Base-by-base conservation (phyloP, 2,329 filamentous ascomycete species). In the Epichloe baconii region DNA sequence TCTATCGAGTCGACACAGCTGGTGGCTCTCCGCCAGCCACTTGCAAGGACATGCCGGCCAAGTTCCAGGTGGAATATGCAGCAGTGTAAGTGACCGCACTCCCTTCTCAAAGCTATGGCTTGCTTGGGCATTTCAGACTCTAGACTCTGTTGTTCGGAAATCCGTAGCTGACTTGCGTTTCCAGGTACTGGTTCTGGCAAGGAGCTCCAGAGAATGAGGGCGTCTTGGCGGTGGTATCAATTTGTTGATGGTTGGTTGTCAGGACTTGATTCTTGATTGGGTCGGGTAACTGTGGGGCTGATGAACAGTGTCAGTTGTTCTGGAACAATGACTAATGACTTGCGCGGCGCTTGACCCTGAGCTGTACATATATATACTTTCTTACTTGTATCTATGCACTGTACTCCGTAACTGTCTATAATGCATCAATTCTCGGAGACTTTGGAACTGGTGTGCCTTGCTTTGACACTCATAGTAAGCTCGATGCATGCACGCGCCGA, bases 1-100 rank as follows among this genome's bases (percentile, higher is more conserved):
- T 95, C 23, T 97, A 91, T 69, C 79, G 91, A 12, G 71, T 96
- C 44, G 77, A 86, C 60, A 97, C 91, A 11, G 88, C 85, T 1
- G 90, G 89, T 26, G 91, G 91, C 11, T 79, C 76, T 45, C 70
- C 88, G 2, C 90, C 90, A 0, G 71, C 77, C 26, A 86, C 81
- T 0, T 97, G 91, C 64, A 65, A 77, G 36, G 85, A 80, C 11
- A 74, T 80, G 73, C 65, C 73, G 0, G 72, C 75, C 11, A 62
- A 68, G 1, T 90, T 96, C 58, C 71, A 83, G 55, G 79, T 95
- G 14, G 74, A 90, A 62, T 96, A 97, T 68, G 76, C 86, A 35
- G 82, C 90, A 42, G 79, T 90, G 76, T 96, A 87, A 78, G 83
- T 40, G 35, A 84, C 75, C 14, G 31, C 6, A 34, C 23, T 26